Percentiles rank a stretch among this genome's conserved stretches.
These are phyloP conservation scores for Purpureocillium takamizusanense DNA, from an alignment of 2,329 filamentous ascomycete genomes.

Conservation along the genomic window DNA sequence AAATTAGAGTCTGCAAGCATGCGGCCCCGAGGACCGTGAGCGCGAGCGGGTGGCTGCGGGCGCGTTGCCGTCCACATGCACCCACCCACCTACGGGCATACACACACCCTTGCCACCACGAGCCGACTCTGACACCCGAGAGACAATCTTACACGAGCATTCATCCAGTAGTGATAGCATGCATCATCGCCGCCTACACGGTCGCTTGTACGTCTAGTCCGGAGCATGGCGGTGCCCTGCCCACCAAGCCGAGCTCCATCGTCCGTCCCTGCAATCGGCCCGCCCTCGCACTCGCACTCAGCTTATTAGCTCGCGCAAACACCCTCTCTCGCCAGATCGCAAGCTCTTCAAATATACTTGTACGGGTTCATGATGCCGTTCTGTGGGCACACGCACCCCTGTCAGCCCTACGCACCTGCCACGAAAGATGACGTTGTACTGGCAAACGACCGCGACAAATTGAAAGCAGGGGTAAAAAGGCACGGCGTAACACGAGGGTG, in stretches of 20 bases:
- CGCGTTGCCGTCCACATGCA: no score
- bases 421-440: no score
- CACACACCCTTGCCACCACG: no score
- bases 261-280: background rate
- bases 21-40: no score
- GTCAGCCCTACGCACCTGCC: constrained; percentile 13
- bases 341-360: constrained; percentile 64
- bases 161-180: no score
- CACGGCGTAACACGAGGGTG: background rate
- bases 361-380: constrained; percentile 99
- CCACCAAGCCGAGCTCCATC: background rate
- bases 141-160: no score
- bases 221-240: background rate
- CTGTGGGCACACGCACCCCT: constrained; percentile 31
- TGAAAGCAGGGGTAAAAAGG: constrained; percentile 4
- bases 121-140: no score
- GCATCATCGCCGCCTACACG: no score
- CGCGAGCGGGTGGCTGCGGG: no score
- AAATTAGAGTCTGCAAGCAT: no score
- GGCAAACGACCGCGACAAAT: background rate
- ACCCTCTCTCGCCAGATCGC: background rate
- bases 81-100: no score
- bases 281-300: background rate
- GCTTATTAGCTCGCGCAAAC: background rate
- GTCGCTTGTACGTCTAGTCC: no score